Conservation (phyloP, 2,329 filamentous ascomycete genomes). For the Curvularia lunata region DNA sequence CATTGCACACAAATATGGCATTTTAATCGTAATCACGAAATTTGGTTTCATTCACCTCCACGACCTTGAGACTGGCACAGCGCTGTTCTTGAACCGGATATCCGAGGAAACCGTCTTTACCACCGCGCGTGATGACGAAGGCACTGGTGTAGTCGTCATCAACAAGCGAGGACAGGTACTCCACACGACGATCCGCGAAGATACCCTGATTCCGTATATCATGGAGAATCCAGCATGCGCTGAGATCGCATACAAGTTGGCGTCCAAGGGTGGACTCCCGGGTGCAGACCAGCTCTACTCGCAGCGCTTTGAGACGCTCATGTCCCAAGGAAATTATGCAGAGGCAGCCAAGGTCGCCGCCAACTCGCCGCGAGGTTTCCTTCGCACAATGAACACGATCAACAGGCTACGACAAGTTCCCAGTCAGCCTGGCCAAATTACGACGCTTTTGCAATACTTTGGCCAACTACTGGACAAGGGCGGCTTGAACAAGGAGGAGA, state of each 20-base stretch:
- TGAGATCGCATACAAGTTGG: constrained; percentile 92
- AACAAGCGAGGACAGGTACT: constrained; percentile 98
- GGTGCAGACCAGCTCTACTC: constrained; percentile 93
- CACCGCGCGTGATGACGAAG: constrained; percentile 81
- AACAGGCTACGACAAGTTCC: constrained; percentile 92
- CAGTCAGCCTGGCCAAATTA: constrained; percentile 82
- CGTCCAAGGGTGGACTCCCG: constrained; percentile 89
- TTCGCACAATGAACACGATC: constrained; percentile 93
- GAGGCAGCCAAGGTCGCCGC: constrained; percentile 96
- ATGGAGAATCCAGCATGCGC: constrained; percentile 96
- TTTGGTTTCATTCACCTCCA: constrained; percentile 99
- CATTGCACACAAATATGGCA: constrained; percentile 93
- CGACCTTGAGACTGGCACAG: constrained; percentile 92
- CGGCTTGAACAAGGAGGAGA: constrained; percentile 88
- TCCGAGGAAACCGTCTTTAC: constrained; percentile 99
- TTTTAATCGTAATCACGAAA: constrained; percentile 97
- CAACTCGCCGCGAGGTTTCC: constrained; percentile 93
- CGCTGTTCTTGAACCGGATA: constrained; percentile 99
- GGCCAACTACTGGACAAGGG: constrained; percentile 97
- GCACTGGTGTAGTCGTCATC: constrained; percentile 88
- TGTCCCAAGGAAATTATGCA: constrained; percentile 78
- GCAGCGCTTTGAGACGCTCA: constrained; percentile 88
- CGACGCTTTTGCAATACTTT: constrained; percentile 95
- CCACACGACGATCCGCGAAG: constrained; percentile 91
- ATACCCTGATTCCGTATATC: constrained; percentile 89